phyloP scores from a whole-genome alignment of 83 land plant species.

The Picea abies region DNA sequence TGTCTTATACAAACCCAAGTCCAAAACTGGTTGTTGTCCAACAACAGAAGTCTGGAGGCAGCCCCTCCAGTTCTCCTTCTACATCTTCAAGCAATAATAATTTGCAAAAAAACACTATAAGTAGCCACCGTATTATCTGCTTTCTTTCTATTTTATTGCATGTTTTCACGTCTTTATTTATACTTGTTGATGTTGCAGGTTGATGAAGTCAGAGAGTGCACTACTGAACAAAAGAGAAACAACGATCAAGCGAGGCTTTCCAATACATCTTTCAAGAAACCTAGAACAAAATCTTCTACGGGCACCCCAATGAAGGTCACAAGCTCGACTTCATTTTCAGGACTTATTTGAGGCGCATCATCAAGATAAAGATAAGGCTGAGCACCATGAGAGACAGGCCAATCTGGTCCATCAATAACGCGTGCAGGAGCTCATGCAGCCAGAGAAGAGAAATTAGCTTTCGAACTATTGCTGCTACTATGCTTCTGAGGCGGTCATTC shows the following conservation, averaged over 20 bases:
- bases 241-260: conserved; percentile 3
- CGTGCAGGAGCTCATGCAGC: no score
- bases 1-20: not conserved
- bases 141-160: not conserved
- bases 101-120: conserved; percentile 4
- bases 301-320: conserved; percentile 12
- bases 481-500: no score
- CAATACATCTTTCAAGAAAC: conserved; percentile 12
- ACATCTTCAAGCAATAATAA: conserved; percentile 17
- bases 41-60: conserved; percentile 3
- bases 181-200: not conserved
- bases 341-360: no score
- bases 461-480: no score
- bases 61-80: conserved; percentile 15
- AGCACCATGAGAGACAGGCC: no score
- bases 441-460: no score
- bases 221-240: conserved; percentile 13
- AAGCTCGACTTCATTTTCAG: not conserved
- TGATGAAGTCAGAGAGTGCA: conserved; percentile 18
- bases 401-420: no score
- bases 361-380: no score
- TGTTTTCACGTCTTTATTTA: not conserved
- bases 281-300: conserved; percentile 4
- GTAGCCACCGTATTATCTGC: not conserved
- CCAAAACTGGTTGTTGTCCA: not conserved